These are phyloP conservation scores for Sporobolomyces phaffii DNA, from an alignment of 768 basidiomycete species.

Conservation along the genomic window DNA sequence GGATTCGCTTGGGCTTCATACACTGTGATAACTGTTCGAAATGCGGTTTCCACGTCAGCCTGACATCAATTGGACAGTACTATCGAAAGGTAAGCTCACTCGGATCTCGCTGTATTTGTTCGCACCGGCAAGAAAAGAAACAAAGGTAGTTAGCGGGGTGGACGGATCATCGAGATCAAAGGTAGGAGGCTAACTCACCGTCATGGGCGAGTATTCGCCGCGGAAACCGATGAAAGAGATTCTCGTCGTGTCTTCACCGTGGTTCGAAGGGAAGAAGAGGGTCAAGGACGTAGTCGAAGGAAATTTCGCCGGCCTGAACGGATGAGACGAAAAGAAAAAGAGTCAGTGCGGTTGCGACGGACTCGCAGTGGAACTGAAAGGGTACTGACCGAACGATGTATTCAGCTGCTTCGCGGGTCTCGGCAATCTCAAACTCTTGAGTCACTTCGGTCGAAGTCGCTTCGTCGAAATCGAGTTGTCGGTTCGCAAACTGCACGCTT, in stretches of 20 bases:
- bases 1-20: constrained; percentile 49
- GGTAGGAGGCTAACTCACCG: too few species aligned
- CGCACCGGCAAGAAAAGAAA: not conserved
- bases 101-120: constrained; percentile 45
- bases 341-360: not conserved
- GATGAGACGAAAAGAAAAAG: too few species aligned
- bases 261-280: constrained; percentile 48
- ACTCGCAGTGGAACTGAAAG: not conserved
- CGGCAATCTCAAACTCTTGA: constrained; percentile 42
- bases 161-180: too few species aligned
- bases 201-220: constrained; percentile 43
- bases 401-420: constrained; percentile 45
- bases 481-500: constrained; percentile 38
- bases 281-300: constrained; percentile 45
- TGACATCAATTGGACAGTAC: too few species aligned
- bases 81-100: constrained; percentile 9
- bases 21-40: constrained; percentile 43
- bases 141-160: not conserved
- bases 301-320: constrained; percentile 49
- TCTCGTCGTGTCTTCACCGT: constrained; percentile 47
- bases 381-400: constrained; percentile 47
- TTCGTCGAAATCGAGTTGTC: constrained; percentile 44
- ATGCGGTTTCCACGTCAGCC: not conserved
- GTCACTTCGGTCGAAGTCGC: constrained; percentile 31
- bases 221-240: constrained; percentile 48